Evolutionary conservation across 768 basidiomycete species (phyloP), one percentile per base, ranked within the genome.

Genomic region (Boletellus emodensis): DNA sequence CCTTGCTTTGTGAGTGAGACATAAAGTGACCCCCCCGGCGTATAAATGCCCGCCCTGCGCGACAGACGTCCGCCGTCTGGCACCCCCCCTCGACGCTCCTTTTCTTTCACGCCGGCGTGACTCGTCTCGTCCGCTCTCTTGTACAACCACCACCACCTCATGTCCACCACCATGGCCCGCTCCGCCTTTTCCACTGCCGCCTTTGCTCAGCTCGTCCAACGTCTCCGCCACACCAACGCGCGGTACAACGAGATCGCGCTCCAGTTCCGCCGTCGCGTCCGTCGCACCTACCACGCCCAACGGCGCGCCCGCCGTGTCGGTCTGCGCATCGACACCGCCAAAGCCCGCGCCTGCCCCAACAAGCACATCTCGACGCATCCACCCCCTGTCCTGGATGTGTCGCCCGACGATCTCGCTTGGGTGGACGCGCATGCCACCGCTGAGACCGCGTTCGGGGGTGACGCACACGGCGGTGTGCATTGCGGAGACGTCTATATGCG

Each of bases 201-300:
- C 33, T 60, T 73, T 52, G 60, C 58, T 10, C 70, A 74, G 57
- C 68, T 82, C 62, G 59, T 72, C 43, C 46, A 57, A 38, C 74
- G 72, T 40, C 70, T 81, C 34, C 73, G 71, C 26, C 60, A 61
- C 36, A 72, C 81, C 32, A 81, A 80, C 63, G 61, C 56, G 1
- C 73, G 68, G 49, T 75, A 76, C 62, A 48, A 60, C 42, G 58
- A 59, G 35, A 61, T 78, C 49, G 79, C 80, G 0, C 60, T 52
- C 41, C 59, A 64, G 40, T 60, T 71, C 28, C 78, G 79, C 46
- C 53, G 61, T 32, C 58, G 68, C 14, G 57, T 69, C 13, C 62
- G 50, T 5, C 73, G 68, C 13, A 76, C 77, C 0, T 55, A 71
- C 53, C 77, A 77, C 60, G 81, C 82, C 1, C 75, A 74, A 39